Percentiles rank a stretch among this genome's conserved stretches.
These are phyloP conservation scores for Monosporascus cannonballus DNA, from an alignment of 2,329 filamentous ascomycete genomes.

Conservation along the genomic window DNA sequence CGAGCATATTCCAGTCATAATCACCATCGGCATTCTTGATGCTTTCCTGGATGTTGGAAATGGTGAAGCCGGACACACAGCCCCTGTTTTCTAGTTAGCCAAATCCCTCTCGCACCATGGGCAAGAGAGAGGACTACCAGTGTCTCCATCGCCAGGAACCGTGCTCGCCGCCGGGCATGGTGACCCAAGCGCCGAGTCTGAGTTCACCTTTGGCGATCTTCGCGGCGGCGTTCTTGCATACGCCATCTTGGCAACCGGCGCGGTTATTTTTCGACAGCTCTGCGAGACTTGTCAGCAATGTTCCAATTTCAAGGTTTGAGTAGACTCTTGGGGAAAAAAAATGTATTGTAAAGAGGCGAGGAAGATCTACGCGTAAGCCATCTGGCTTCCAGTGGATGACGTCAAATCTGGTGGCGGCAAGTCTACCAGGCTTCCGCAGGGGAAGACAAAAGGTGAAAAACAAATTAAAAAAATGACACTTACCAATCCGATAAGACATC, in stretches of 20 bases:
- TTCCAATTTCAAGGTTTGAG: not conserved
- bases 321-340: not conserved
- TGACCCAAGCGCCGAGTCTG: conserved; percentile 69
- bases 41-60: conserved; percentile 57
- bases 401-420: too few relatives aligned
- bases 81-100: conserved; percentile 54
- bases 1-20: conserved; percentile 61
- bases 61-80: conserved; percentile 72
- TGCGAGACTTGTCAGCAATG: conserved; percentile 30
- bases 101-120: conserved; percentile 2
- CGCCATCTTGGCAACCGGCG: conserved; percentile 64
- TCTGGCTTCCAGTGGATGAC: too few relatives aligned
- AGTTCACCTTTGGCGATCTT: conserved; percentile 79
- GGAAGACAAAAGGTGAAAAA: not conserved
- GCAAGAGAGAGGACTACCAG: conserved; percentile 54
- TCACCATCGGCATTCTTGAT: conserved; percentile 41
- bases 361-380: too few relatives aligned
- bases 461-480: too few relatives aligned
- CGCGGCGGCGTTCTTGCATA: conserved; percentile 62
- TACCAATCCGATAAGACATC: not conserved
- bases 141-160: conserved; percentile 75
- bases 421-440: too few relatives aligned
- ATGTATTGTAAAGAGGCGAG: too few relatives aligned
- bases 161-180: conserved; percentile 44
- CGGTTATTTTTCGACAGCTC: conserved; percentile 67